phyloP scores from a whole-genome alignment of 2,329 filamentous ascomycete species.

The Penicillium paneum region DNA sequence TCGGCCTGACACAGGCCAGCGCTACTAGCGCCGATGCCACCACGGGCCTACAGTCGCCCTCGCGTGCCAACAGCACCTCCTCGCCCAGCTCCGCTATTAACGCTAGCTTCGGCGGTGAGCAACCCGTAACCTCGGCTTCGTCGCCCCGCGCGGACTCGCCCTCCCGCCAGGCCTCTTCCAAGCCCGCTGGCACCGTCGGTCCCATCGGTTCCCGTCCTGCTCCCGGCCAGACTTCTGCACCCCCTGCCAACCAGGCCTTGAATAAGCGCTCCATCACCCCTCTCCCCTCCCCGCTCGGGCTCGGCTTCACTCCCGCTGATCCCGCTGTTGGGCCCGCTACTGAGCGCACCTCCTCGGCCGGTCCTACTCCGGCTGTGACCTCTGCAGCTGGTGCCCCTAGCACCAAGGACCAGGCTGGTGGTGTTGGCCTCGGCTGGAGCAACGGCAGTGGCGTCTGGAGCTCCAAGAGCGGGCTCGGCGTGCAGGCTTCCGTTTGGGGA shows the following conservation, averaged over 20 bases:
- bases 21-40: constrained; percentile 39
- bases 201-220: constrained; percentile 89
- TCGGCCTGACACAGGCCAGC: constrained; percentile 53
- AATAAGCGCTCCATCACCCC: constrained; percentile 86
- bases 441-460: constrained; percentile 82
- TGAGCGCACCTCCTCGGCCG: constrained; percentile 56
- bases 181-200: constrained; percentile 65
- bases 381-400: constrained; percentile 35
- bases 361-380: constrained; percentile 57
- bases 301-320: constrained; percentile 62
- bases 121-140: constrained; percentile 75
- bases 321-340: constrained; percentile 34
- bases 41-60: constrained; percentile 52
- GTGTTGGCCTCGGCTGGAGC: constrained; percentile 65
- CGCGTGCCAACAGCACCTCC: constrained; percentile 77
- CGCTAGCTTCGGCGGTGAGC: constrained; percentile 53
- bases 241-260: constrained; percentile 55
- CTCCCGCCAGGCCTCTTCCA: constrained; percentile 60
- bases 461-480: constrained; percentile 73
- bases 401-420: constrained; percentile 42
- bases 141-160: constrained; percentile 74
- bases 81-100: constrained; percentile 59
- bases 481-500: constrained; percentile 93
- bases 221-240: constrained; percentile 50
- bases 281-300: constrained; percentile 81